These are phyloP conservation scores for Penicillium malachiteum DNA, from an alignment of 495 filamentous ascomycete species.

Conservation along the genomic window DNA sequence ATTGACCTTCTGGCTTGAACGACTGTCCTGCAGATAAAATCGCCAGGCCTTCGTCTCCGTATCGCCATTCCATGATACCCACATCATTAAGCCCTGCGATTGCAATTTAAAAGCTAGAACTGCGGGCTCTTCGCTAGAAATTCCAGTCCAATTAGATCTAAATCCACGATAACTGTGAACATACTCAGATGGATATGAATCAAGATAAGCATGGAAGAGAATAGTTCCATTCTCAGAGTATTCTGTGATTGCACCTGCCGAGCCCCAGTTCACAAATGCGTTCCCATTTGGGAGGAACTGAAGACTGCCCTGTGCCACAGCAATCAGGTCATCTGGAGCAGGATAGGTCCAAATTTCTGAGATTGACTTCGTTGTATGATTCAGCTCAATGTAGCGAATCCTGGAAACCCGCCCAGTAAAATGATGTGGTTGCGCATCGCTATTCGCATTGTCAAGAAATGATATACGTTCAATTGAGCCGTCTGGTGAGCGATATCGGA, in stretches of 20 bases:
- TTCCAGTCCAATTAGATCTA: constrained; percentile 21
- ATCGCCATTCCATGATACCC: constrained; percentile 41
- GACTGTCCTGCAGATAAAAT: constrained; percentile 9
- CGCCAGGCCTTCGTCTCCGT: constrained; percentile 32
- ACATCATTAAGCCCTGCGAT: constrained; percentile 10
- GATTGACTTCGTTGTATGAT: background rate
- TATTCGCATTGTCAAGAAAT: background rate
- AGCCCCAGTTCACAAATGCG: constrained; percentile 51
- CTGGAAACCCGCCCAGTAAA: background rate
- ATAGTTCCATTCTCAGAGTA: constrained; percentile 37
- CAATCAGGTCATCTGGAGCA: constrained; percentile 32
- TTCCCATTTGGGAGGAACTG: constrained; percentile 51
- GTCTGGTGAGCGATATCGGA: background rate
- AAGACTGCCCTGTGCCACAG: constrained; percentile 51
- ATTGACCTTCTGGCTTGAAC: background rate
- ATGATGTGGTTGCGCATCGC: background rate
- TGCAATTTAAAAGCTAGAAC: constrained; percentile 19
- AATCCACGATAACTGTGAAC: constrained; percentile 26
- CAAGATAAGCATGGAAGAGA: constrained; percentile 33
- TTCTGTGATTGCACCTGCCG: constrained; percentile 47
- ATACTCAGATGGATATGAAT: background rate
- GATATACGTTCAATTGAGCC: background rate
- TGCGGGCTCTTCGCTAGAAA: constrained; percentile 20
- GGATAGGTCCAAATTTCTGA: background rate
- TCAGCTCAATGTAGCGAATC: background rate